Evolutionary conservation across 805 yeast species (phyloP).

Genomic region (Tetrapisispora arboricola): DNA sequence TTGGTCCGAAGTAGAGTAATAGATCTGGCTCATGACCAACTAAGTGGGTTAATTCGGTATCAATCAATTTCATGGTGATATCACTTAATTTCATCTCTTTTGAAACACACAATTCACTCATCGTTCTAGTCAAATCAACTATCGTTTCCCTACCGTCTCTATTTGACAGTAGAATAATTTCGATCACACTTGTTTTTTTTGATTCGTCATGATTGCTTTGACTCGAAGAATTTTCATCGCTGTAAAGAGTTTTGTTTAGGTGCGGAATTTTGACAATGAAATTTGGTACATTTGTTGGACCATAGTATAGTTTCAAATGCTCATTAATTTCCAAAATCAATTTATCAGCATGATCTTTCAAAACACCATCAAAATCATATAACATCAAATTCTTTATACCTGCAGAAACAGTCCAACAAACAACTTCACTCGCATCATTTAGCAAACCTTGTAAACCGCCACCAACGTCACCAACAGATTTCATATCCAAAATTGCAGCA

Average conservation of each 20-base stretch:
- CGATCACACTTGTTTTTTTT: slow-evolving; percentile 39
- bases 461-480: slow-evolving; percentile 71
- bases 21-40: slow-evolving; percentile 93
- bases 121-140: slow-evolving; percentile 76
- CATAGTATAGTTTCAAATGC: slow-evolving; percentile 63
- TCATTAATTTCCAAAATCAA: slow-evolving; percentile 46
- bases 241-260: slow-evolving; percentile 37
- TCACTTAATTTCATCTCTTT: slow-evolving; percentile 54
- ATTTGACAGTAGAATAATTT: slow-evolving; percentile 54
- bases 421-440: slow-evolving; percentile 63
- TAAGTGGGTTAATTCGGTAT: slow-evolving; percentile 58
- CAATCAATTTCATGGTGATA: slow-evolving; percentile 64
- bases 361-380: slow-evolving; percentile 69
- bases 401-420: slow-evolving; percentile 85
- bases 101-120: slow-evolving; percentile 61
- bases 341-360: slow-evolving; percentile 45
- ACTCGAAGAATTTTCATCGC: too few species aligned
- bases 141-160: slow-evolving; percentile 86
- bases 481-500: slow-evolving; percentile 64
- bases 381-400: slow-evolving; percentile 64
- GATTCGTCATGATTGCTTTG: slow-evolving; percentile 23
- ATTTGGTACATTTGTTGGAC: slow-evolving; percentile 54
- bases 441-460: slow-evolving; percentile 81
- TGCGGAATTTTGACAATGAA: slow-evolving; percentile 61
- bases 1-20: slow-evolving; percentile 75